Conservation (phyloP, 2,329 filamentous ascomycete species). For the Diatrype stigma region DNA sequence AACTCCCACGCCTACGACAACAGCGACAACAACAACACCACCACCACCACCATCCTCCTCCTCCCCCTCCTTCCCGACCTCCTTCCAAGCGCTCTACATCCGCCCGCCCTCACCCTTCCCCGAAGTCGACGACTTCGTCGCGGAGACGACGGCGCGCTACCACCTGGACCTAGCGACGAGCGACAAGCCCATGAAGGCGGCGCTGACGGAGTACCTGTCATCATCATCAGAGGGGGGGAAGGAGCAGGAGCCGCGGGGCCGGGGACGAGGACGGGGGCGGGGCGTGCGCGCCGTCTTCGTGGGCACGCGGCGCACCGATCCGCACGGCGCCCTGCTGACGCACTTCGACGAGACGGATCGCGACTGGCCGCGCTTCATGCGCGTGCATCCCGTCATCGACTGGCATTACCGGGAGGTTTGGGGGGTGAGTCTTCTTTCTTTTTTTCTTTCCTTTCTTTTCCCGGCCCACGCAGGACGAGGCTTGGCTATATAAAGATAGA, state of each 20-base stretch:
- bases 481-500: too few relatives aligned
- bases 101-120: conserved; percentile 78
- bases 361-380: conserved; percentile 89
- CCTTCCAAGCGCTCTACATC: conserved; percentile 82
- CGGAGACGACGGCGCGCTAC: conserved; percentile 60
- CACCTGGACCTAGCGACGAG: conserved; percentile 73
- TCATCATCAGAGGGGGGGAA: too few relatives aligned
- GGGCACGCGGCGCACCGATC: conserved; percentile 85
- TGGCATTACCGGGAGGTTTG: conserved; percentile 97
- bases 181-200: conserved; percentile 72
- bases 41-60: conserved; percentile 4
- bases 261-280: conserved; percentile 43
- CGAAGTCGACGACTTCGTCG: conserved; percentile 83
- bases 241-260: not conserved
- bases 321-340: conserved; percentile 73
- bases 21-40: conserved; percentile 2
- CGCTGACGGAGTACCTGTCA: conserved; percentile 70
- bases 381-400: conserved; percentile 92
- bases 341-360: conserved; percentile 85
- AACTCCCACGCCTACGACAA: conserved; percentile 1
- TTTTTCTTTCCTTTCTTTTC: not conserved
- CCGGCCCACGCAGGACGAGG: too few relatives aligned
- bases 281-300: conserved; percentile 76
- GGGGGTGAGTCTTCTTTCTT: conserved; percentile 58
- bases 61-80: conserved; percentile 31